Evolutionary conservation across 2,329 filamentous ascomycete genomes (phyloP), one percentile per base, ranked within the genome.

Genomic region (Pseudogymnoascus sp.): DNA sequence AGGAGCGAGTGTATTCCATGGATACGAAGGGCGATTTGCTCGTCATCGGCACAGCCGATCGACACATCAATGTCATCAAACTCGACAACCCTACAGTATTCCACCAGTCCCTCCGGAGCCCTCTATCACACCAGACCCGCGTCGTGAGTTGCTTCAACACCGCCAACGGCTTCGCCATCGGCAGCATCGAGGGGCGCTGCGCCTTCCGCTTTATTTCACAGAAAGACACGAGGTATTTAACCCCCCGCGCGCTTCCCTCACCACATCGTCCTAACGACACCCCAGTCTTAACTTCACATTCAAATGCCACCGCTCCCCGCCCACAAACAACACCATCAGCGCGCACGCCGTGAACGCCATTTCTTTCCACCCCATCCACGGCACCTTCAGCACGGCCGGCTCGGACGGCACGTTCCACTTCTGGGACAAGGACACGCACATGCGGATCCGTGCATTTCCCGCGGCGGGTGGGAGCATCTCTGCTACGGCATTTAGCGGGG

Each of bases 161-260:
- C 72, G 89, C 91, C 5, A 86, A 86, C 0, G 94, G 94, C 4
- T 99, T 96, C 71, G 94, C 94, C 0, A 89, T 99, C 58, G 94
- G 94, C 61, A 96, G 90, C 72, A 96, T 99, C 69, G 94, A 99
- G 74, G 94, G 94, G 31, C 88, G 94, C 61, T 99, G 94, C 74
- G 94, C 94, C 1, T 99, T 99, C 65, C 94, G 99, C 73, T 97
- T 97, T 70, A 91, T 97, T 37, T 93, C 97, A 70, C 94, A 99
- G 41, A 97, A 97, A 76, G 92, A 99, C 73, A 79, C 88, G 2
- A 84, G 76, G 87, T 87, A 78, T 71, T 35, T 5, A 13, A 17
- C 36, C 37, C 33, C n/a, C 17, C 29, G 24, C 60, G 60, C 24
- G 2, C 35, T 41, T 15, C 59, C 47, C 36, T n/a, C 17, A 15